These are phyloP conservation scores for Wickerhamiella slavikovae DNA, from an alignment of 805 yeast species.

Conservation along the genomic window DNA sequence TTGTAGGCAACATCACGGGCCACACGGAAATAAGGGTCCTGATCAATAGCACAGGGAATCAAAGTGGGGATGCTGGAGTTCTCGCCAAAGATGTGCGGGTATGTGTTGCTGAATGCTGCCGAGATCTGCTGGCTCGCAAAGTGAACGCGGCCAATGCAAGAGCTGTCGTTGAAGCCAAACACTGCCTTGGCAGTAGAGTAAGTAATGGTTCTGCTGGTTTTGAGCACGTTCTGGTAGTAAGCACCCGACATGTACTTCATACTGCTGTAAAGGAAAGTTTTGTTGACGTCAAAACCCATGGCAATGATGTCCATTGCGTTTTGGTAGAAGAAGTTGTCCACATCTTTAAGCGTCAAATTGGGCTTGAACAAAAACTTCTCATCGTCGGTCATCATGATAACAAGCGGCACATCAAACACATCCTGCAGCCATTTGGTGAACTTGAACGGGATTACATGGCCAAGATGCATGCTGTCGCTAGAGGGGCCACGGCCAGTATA, in stretches of 20 bases:
- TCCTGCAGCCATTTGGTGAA: slow-evolving; percentile 98
- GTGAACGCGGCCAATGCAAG: slow-evolving; percentile 83
- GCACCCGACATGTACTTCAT: slow-evolving; percentile 82
- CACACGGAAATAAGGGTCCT: slow-evolving; percentile 94
- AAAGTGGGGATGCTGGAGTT: slow-evolving; percentile 84
- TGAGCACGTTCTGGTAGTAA: slow-evolving; percentile 83
- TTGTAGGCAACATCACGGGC: slow-evolving; percentile 95
- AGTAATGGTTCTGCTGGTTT: slow-evolving; percentile 84
- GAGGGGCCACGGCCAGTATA: slow-evolving; percentile 98
- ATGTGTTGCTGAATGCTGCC: slow-evolving; percentile 86
- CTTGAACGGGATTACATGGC: slow-evolving; percentile 87
- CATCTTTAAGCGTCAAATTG: slow-evolving; percentile 73
- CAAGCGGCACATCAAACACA: slow-evolving; percentile 88
- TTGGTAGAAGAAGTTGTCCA: slow-evolving; percentile 54
- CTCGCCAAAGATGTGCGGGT: slow-evolving; percentile 77
- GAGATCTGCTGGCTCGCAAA: slow-evolving; percentile 94
- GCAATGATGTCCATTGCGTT: slow-evolving; percentile 88
- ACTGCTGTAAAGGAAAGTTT: slow-evolving; percentile 89
- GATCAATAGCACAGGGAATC: slow-evolving; percentile 98
- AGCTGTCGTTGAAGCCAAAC: slow-evolving; percentile 88
- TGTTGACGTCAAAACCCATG: slow-evolving; percentile 84
- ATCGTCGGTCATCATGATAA: slow-evolving; percentile 86
- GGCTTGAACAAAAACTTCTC: slow-evolving; percentile 92
- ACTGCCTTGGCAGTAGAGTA: slow-evolving; percentile 95
- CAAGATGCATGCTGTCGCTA: slow-evolving; percentile 83